These are phyloP conservation scores for Aspergillus olivimuriae DNA, from an alignment of 495 filamentous ascomycete species.

Conservation along the genomic window DNA sequence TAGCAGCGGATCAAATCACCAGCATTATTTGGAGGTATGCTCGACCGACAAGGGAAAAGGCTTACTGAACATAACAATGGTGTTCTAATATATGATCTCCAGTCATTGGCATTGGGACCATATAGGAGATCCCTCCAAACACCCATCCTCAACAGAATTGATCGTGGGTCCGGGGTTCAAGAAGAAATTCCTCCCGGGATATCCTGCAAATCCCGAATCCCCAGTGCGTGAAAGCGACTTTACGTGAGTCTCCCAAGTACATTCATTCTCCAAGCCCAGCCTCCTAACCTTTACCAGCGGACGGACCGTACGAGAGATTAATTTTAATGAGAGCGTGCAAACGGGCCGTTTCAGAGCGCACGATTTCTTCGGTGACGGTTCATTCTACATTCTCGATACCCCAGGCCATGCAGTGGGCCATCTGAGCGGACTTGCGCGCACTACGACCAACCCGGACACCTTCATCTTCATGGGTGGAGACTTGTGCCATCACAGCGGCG, in stretches of 20 bases:
- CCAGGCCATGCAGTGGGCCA: slow-evolving; percentile 44
- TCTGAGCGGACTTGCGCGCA: slow-evolving; percentile 34
- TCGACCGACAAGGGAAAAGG: background rate
- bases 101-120: slow-evolving; percentile 55
- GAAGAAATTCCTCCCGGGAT: slow-evolving; percentile 38
- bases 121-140: slow-evolving; percentile 46
- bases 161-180: slow-evolving; percentile 55
- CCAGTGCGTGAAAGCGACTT: slow-evolving; percentile 40
- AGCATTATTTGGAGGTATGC: slow-evolving; percentile 47
- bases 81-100: slow-evolving; percentile 17
- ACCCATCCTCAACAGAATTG: slow-evolving; percentile 43
- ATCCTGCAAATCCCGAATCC: slow-evolving; percentile 38
- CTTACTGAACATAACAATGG: background rate
- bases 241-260: slow-evolving; percentile 21
- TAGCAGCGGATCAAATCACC: slow-evolving; percentile 43
- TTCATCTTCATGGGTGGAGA: slow-evolving; percentile 43
- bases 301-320: slow-evolving; percentile 30
- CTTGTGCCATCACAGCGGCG: slow-evolving; percentile 45
- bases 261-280: slow-evolving; percentile 18
- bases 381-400: slow-evolving; percentile 41
- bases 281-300: background rate
- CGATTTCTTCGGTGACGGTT: slow-evolving; percentile 47
- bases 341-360: slow-evolving; percentile 36
- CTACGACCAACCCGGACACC: slow-evolving; percentile 30
- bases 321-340: slow-evolving; percentile 33